These are phyloP conservation scores for Marchantia polymorpha DNA, from an alignment of 225 moss, liverwort and hornwort species.

Conservation along the genomic window DNA sequence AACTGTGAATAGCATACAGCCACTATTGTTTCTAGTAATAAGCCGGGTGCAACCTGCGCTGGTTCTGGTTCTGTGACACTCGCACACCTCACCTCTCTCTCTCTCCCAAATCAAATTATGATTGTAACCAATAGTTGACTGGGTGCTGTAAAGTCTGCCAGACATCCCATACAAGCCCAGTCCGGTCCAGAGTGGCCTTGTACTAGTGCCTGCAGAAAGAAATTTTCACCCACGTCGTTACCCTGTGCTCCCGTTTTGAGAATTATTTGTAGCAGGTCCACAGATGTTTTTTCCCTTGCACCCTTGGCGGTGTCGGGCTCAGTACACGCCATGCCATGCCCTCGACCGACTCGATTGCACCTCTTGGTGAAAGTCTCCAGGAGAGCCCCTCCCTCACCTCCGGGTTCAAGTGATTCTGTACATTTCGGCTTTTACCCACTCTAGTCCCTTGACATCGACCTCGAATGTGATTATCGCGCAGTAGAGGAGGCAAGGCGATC, in stretches of 20 bases:
- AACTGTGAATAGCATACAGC: slow-evolving; percentile 22
- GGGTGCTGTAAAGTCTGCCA: slow-evolving; percentile 35
- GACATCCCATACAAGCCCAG: slow-evolving; percentile 17
- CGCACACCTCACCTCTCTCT: no score
- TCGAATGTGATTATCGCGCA: background rate
- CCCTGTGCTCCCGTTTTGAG: slow-evolving; percentile 1
- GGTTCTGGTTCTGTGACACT: slow-evolving; percentile 14
- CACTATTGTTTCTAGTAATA: slow-evolving; percentile 16
- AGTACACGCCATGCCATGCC: background rate
- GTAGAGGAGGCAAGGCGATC: background rate
- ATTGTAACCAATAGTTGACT: slow-evolving; percentile 12
- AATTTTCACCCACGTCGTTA: slow-evolving; percentile 30
- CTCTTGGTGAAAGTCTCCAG: background rate
- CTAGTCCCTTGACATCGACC: background rate
- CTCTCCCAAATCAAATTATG: background rate
- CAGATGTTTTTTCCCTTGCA: background rate
- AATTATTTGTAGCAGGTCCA: background rate
- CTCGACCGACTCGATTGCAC: background rate
- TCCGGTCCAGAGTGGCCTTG: slow-evolving; percentile 1
- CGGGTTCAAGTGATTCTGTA: slow-evolving; percentile 9
- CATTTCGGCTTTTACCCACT: slow-evolving; percentile 2
- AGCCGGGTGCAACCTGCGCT: slow-evolving; percentile 13
- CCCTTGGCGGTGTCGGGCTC: background rate
- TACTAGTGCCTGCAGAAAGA: slow-evolving; percentile 24
- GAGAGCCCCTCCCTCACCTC: background rate